Percentiles rank a stretch among this genome's conserved stretches.
Evolutionary conservation across 2,329 filamentous ascomycete genomes (phyloP).

Genomic region (Sclerotinia borealis): DNA sequence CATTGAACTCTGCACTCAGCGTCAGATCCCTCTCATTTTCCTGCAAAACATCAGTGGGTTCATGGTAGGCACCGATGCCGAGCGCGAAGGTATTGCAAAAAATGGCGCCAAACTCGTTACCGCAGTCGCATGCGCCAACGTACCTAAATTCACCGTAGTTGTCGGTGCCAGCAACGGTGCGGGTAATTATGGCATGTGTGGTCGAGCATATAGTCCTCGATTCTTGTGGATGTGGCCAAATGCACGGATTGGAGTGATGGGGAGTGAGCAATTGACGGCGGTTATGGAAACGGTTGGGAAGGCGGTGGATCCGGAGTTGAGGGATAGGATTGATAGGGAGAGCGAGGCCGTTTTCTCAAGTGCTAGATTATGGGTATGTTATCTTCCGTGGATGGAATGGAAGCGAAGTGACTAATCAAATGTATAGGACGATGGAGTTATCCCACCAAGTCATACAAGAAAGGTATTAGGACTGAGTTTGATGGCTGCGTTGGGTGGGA

Average conservation of each 20-base stretch:
- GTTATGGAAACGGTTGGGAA: slow-evolving; percentile 96
- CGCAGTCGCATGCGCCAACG: slow-evolving; percentile 86
- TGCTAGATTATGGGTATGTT: slow-evolving; percentile 71
- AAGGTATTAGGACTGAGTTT: slow-evolving; percentile 67
- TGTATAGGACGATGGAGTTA: slow-evolving; percentile 66
- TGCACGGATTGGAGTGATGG: slow-evolving; percentile 95
- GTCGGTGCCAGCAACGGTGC: slow-evolving; percentile 91
- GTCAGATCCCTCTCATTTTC: slow-evolving; percentile 84
- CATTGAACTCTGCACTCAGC: slow-evolving; percentile 87
- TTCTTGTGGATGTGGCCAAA: slow-evolving; percentile 98
- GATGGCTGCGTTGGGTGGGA: slow-evolving; percentile 63
- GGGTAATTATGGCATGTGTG: slow-evolving; percentile 98
- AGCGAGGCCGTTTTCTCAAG: slow-evolving; percentile 85
- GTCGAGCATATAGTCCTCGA: slow-evolving; percentile 82
- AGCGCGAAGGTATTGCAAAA: slow-evolving; percentile 93
- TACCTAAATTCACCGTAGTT: slow-evolving; percentile 95
- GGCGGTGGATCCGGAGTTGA: slow-evolving; percentile 71
- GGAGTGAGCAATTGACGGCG: slow-evolving; percentile 78
- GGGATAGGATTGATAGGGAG: slow-evolving; percentile 80
- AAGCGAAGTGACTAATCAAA: not conserved
- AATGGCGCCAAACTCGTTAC: slow-evolving; percentile 96
- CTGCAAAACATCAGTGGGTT: slow-evolving; percentile 96
- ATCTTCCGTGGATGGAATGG: slow-evolving; percentile 1
- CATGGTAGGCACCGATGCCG: slow-evolving; percentile 92
- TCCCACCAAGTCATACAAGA: slow-evolving; percentile 70